phyloP scores from a whole-genome alignment of 1,139 yeast species.

The Scheffersomyces parashehatae region DNA sequence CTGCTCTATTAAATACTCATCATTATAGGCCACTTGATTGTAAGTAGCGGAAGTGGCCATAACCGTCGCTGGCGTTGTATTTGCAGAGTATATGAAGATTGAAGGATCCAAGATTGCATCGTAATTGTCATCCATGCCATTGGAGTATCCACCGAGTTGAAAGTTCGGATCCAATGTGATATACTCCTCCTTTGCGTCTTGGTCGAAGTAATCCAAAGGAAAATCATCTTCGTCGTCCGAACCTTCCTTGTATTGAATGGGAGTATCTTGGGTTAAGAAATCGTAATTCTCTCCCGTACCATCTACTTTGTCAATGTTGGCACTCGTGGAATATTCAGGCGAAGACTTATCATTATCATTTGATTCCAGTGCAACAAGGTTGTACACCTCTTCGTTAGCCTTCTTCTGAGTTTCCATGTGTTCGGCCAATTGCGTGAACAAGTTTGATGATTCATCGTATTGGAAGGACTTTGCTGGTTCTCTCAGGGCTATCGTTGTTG shows the following conservation, averaged over 20 bases:
- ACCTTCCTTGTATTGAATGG: slow-evolving; percentile 21
- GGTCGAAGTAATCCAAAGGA: slow-evolving; percentile 62
- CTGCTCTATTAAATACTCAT: slow-evolving; percentile 50
- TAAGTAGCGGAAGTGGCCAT: slow-evolving; percentile 3
- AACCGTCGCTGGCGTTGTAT: neutral
- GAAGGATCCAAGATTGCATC: slow-evolving; percentile 33
- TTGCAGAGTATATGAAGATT: slow-evolving; percentile 15
- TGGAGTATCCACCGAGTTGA: slow-evolving; percentile 20
- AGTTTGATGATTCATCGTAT: slow-evolving; percentile 49
- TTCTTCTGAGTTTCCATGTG: slow-evolving; percentile 42
- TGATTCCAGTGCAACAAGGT: slow-evolving; percentile 1
- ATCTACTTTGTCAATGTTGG: slow-evolving; percentile 1
- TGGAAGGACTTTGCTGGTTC: slow-evolving; percentile 68
- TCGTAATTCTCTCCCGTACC: slow-evolving; percentile 16
- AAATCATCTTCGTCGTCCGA: slow-evolving; percentile 58
- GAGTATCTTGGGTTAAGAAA: slow-evolving; percentile 26
- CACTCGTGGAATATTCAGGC: slow-evolving; percentile 19
- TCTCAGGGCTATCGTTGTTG: slow-evolving; percentile 59
- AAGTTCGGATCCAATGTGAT: slow-evolving; percentile 35
- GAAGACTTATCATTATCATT: slow-evolving; percentile 11
- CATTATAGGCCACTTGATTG: slow-evolving; percentile 39
- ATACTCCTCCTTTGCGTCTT: slow-evolving; percentile 28
- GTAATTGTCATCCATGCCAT: slow-evolving; percentile 24
- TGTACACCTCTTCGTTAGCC: slow-evolving; percentile 7
- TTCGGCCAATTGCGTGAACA: slow-evolving; percentile 49